phyloP scores from a whole-genome alignment of 805 yeast species.

The Myxozyma sirexii region DNA sequence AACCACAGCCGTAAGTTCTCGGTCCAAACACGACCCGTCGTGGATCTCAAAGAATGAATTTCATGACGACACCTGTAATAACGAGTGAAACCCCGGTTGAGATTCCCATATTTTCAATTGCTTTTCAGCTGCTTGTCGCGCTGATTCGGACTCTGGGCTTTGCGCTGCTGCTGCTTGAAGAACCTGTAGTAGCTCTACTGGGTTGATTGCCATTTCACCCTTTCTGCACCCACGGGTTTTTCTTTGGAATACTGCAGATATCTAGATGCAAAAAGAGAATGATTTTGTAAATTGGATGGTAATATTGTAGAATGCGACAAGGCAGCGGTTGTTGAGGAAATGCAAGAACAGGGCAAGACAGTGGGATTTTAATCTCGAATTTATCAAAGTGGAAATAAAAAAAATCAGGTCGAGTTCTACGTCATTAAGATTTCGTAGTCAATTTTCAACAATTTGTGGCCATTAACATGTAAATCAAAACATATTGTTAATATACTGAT shows the following conservation, averaged over 20 bases:
- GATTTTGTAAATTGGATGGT: too few species aligned
- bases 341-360: too few species aligned
- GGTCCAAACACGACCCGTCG: neutral
- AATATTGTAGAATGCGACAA: too few species aligned
- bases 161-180: slow-evolving; percentile 55
- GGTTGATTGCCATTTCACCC: slow-evolving; percentile 19
- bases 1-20: neutral
- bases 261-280: neutral
- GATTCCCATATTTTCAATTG: slow-evolving; percentile 72
- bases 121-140: slow-evolving; percentile 67
- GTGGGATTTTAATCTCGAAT: too few species aligned
- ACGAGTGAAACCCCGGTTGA: slow-evolving; percentile 59
- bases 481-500: too few species aligned
- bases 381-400: too few species aligned
- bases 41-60: neutral
- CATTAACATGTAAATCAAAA: too few species aligned
- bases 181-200: slow-evolving; percentile 37
- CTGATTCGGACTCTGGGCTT: slow-evolving; percentile 46
- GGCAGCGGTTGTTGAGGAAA: too few species aligned
- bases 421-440: too few species aligned
- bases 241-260: neutral
- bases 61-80: slow-evolving; percentile 50
- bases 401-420: too few species aligned
- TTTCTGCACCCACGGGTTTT: neutral
- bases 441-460: too few species aligned